Base-by-base conservation (phyloP, 305 asterid genomes). In the Striga hermonthica region DNA sequence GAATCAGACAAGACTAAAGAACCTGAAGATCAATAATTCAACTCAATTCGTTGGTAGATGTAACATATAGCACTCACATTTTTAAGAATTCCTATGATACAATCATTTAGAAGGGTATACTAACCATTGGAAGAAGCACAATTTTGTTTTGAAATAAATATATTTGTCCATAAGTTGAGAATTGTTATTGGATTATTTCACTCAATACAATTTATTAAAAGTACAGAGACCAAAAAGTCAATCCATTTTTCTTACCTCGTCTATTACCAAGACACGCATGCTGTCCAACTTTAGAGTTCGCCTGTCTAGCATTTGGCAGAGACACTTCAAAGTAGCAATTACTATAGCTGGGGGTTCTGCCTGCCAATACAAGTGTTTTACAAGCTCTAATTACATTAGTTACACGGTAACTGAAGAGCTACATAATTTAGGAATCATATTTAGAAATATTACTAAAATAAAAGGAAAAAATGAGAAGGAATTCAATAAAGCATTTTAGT, bases 341-440 rank as follows among this genome's bases (percentile, higher is more conserved):
- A 89, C 85, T 60, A 92, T 78, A 39, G 80, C 75, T 56, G 98
- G 97, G 72, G 97, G 95, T 71, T 89, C 97, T 36, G 82, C 97
- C 97, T 84, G 85, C 68, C 65, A 66, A 58, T 54, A 58, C 39
- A 14, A 74, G 65, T 50, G 69, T 74, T 76, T 61, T 40, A 62
- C 40, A 60, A 43, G 55, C 9, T 48, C 7, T 28, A 5, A 4
- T 4, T 39, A 22, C 49, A 62, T n/a, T n/a, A n/a, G 58, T 66
- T 60, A 22, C 49, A 62, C 35, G 50, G 49, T 28, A 67, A 58
- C 44, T 55, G 45, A 65, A 15, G 40, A 69, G 49, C 48, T 4
- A 31, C 38, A 12, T 41, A 57, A 58, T 53, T 49, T 48, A 9
- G 55, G 6, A 15, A 34, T 38, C 22, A 38, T 47, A 47, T 12